A percentile compares a stretch with the other conserved stretches of the same genome.
Conservation (phyloP, 2,329 filamentous ascomycete species). For the Aspergillus proliferans region DNA sequence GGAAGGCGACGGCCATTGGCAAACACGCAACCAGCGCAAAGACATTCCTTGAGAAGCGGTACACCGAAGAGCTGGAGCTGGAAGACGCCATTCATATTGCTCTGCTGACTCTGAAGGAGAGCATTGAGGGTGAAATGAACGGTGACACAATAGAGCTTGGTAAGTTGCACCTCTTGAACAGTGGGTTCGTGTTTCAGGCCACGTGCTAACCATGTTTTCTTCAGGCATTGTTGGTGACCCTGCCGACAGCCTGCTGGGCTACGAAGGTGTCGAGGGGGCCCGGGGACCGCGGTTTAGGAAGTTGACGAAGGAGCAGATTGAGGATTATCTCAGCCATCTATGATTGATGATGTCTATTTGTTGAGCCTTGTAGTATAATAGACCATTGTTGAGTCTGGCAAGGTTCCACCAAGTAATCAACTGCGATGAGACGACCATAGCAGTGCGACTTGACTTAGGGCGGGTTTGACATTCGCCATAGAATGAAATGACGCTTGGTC, state of each 20-base stretch:
- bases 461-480: neutral
- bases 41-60: slow-evolving; percentile 98
- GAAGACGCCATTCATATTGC: slow-evolving; percentile 99
- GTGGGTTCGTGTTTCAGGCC: neutral
- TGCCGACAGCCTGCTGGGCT: slow-evolving; percentile 84
- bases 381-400: slow-evolving; percentile 17
- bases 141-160: slow-evolving; percentile 98
- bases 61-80: slow-evolving; percentile 92
- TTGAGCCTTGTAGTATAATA: slow-evolving; percentile 22
- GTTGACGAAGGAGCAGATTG: slow-evolving; percentile 94
- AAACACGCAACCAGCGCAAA: slow-evolving; percentile 98
- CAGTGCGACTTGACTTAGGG: neutral
- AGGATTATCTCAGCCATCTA: slow-evolving; percentile 98
- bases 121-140: slow-evolving; percentile 99
- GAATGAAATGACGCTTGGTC: neutral
- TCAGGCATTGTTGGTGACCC: slow-evolving; percentile 93
- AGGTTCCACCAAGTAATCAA: slow-evolving; percentile 8
- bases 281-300: slow-evolving; percentile 47
- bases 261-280: slow-evolving; percentile 48
- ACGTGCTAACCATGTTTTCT: slow-evolving; percentile 2
- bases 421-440: neutral
- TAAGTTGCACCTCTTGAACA: slow-evolving; percentile 38
- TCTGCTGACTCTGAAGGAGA: slow-evolving; percentile 94
- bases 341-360: slow-evolving; percentile 43
- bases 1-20: slow-evolving; percentile 98